Percentiles rank a stretch among this genome's conserved stretches.
phyloP scores from a whole-genome alignment of 164 flowering plant species.

The Amborella trichopoda region DNA sequence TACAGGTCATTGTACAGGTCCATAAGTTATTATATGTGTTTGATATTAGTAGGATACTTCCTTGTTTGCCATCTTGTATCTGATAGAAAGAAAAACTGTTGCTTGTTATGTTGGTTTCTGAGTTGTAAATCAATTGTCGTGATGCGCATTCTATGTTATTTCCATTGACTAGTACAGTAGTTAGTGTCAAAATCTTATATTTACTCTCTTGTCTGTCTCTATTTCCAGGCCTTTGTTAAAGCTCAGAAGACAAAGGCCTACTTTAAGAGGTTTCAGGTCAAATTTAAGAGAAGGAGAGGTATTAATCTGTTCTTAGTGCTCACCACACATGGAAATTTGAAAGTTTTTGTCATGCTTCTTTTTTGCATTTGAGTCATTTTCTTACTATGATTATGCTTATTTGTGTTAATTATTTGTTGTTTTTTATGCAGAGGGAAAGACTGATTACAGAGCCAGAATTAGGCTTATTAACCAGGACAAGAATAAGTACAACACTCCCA shows the following conservation, averaged over 20 bases:
- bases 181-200: too few relatives aligned
- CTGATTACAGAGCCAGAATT: conserved; percentile 80
- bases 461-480: conserved; percentile 87
- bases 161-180: too few relatives aligned
- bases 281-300: conserved; percentile 48
- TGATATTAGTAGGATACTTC: too few relatives aligned
- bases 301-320: background rate
- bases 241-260: conserved; percentile 37
- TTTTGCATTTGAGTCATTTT: background rate
- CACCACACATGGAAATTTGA: too few relatives aligned
- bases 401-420: background rate
- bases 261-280: conserved; percentile 42
- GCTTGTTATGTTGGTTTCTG: too few relatives aligned
- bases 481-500: conserved; percentile 89
- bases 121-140: too few relatives aligned
- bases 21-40: too few relatives aligned
- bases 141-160: too few relatives aligned
- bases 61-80: too few relatives aligned
- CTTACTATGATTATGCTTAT: background rate
- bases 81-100: too few relatives aligned
- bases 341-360: background rate
- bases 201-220: too few relatives aligned
- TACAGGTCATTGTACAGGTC: too few relatives aligned
- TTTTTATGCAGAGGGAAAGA: conserved; percentile 62
- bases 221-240: conserved; percentile 34